Evolutionary conservation across 345 rosid genomes (phyloP), one percentile per base, ranked within the genome.

Genomic region (Moricandia moricandioides): DNA sequence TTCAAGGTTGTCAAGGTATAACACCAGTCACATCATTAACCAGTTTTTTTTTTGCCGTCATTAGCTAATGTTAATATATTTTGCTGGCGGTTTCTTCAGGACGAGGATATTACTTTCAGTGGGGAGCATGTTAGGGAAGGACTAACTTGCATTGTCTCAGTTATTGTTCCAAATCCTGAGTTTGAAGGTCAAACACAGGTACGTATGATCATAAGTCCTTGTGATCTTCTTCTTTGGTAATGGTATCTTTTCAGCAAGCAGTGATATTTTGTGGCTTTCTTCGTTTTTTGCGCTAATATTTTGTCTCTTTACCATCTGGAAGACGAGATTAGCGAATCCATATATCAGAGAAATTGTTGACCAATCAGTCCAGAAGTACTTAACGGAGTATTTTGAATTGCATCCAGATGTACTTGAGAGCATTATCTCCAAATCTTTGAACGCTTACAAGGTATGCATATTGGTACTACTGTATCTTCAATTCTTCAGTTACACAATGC

Each of bases 151-250:
- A 79, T 94, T 73, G 72, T 94, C 72, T 88, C 97, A 6, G 96
- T 94, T 45, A 86, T 84, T 83, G 90, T 94, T 85, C 86, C 93
- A 45, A 89, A 86, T 75, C 97, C 97, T n/a, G 97, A 94, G 82
- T 92, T 91, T 83, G 97, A 90, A 90, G 98, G 98, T 73, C 97
- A 87, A 79, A 91, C 98, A 39, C 89, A 90, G 95, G 98, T 91
- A 88, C 21, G 6, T 7, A 70, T 45, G 66, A 57, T 18, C 60
- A 24, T 70, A 31, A 7, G 8, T 26, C 39, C 26, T 71, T 64
- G 69, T 17, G 21, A 31, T 61, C 16, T 34, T 52, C 70, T 16
- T 79, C 72, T 58, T 51, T 54, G 55, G 29, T 56, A 26, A 12
- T 67, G 16, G 45, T 43, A 17, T 29, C 5, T 74, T 49, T 58